Evolutionary conservation across 805 yeast species (phyloP), one percentile per base, ranked within the genome.

Genomic region (Schwanniomyces sp.): DNA sequence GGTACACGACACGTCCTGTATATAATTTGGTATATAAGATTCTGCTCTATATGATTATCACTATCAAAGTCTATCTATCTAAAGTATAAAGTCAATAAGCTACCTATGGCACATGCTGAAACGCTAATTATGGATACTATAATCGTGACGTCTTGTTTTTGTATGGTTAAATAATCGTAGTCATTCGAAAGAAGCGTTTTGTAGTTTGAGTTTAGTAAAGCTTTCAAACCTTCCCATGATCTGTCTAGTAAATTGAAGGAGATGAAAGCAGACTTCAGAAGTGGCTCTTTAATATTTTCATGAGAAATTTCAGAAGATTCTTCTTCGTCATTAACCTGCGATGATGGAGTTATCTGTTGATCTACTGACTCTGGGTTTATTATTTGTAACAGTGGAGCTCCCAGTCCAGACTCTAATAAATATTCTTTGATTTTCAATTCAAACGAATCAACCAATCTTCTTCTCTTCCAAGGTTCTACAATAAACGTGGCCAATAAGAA

Each of bases 381-480:
- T 16, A 17, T 9, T 9, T 34, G 41, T 21, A 36, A 9, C 34
- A 30, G 34, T 14, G 11, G 9, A 7, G 40, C 9, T 2, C 7
- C 24, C 42, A 26, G 42, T n/a, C 27, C 45, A 42, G 34, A 41
- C 17, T 52, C 49, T 17, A 47, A 42, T 26, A 69, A 48, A 21
- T 64, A 62, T 27, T 70, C 75, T 53, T 76, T 81, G 10, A 91
- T 95, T 59, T 86, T 88, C 21, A 77, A 82, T 57, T 92, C 97
- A 68, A 94, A 94, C 1, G 91, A 81, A 9, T 82, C 82, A 17
- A 92, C 95, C 50, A 94, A 70, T 47, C 91, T 74, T 48, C 82
- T 74, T 53, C 99, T 74, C 61, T 91, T 94, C 92, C 96, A 90
- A 0, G 99, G 99, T 69, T 94, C 99, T 42, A 94, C 81, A 0